These are phyloP conservation scores for Lotmaria passim DNA, from an alignment of 208 protist genomes.

Conservation along the genomic window DNA sequence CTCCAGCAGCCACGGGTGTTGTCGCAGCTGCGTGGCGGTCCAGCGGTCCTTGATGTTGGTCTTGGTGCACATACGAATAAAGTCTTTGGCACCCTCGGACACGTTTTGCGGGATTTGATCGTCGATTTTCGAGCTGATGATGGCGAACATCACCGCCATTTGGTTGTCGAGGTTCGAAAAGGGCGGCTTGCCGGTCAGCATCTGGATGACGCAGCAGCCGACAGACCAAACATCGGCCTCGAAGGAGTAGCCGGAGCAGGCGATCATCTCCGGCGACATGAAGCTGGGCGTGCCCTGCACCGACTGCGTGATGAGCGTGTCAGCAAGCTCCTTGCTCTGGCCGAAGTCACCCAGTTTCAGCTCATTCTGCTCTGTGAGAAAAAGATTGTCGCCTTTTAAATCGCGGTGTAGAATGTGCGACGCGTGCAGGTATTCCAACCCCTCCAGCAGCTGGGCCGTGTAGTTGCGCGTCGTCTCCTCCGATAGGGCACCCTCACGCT, in stretches of 20 bases:
- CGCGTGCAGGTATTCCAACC: conserved; percentile 90
- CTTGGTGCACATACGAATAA: conserved; percentile 73
- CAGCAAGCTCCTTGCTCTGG: conserved; percentile 86
- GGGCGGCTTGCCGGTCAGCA: conserved; percentile 88
- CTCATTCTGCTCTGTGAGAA: conserved; percentile 73
- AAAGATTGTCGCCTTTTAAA: conserved; percentile 93
- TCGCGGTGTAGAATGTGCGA: conserved; percentile 91
- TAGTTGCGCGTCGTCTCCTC: conserved; percentile 77
- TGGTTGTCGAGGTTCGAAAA: conserved; percentile 87
- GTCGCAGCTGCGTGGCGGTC: conserved; percentile 55
- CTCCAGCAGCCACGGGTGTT: conserved; percentile 76
- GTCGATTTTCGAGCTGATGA: conserved; percentile 79
- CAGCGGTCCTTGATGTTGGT: conserved; percentile 75
- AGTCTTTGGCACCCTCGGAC: conserved; percentile 69
- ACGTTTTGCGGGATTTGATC: conserved; percentile 73
- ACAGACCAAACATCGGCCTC: conserved; percentile 93
- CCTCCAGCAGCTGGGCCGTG: conserved; percentile 84
- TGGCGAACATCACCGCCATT: conserved; percentile 92
- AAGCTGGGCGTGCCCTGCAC: conserved; percentile 93
- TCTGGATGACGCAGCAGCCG: conserved; percentile 91
- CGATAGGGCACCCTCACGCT: conserved; percentile 58
- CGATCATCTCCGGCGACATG: conserved; percentile 95
- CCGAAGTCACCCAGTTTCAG: conserved; percentile 92
- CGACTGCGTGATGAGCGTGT: conserved; percentile 83
- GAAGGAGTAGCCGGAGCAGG: conserved; percentile 86